These are phyloP conservation scores for Chamaecrista fasciculata DNA, from an alignment of 306 rosid genomes.

Conservation along the genomic window DNA sequence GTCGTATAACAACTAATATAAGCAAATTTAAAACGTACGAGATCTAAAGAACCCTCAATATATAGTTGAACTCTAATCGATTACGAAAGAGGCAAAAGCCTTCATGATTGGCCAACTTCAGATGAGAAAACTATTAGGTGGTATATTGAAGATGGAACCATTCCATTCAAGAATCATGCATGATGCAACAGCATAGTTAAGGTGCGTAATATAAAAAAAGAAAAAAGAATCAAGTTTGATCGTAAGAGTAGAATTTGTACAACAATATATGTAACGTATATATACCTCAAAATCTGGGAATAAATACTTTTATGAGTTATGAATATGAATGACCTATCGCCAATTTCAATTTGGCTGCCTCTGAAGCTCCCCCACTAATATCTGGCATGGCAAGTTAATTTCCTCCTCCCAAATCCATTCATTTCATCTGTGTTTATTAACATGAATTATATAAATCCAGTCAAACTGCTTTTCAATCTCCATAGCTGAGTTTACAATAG, in stretches of 20 bases:
- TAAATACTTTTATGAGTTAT: slow-evolving; percentile 54
- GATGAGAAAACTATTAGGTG: too few relatives aligned
- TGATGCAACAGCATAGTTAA: slow-evolving; percentile 28
- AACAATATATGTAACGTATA: slow-evolving; percentile 42
- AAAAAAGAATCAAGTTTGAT: slow-evolving; percentile 36
- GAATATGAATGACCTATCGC: slow-evolving; percentile 55
- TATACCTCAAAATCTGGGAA: slow-evolving; percentile 60
- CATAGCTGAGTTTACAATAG: slow-evolving; percentile 11
- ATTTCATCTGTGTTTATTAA: slow-evolving; percentile 40
- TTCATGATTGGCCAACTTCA: not conserved
- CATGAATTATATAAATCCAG: slow-evolving; percentile 34
- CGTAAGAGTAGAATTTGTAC: slow-evolving; percentile 54
- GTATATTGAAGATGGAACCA: slow-evolving; percentile 19
- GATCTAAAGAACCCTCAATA: too few relatives aligned
- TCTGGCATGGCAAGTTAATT: slow-evolving; percentile 36
- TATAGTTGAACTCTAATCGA: not conserved
- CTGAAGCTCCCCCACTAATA: slow-evolving; percentile 33
- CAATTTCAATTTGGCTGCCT: slow-evolving; percentile 36
- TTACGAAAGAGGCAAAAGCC: not conserved
- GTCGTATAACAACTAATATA: too few relatives aligned
- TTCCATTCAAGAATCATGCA: slow-evolving; percentile 39
- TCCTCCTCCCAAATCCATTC: slow-evolving; percentile 35
- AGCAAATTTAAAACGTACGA: too few relatives aligned
- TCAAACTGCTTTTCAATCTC: slow-evolving; percentile 33
- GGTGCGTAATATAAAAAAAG: slow-evolving; percentile 13